Evolutionary conservation across 768 basidiomycete species (phyloP), one percentile per base, ranked within the genome.

Genomic region (Tulasnella sp.): DNA sequence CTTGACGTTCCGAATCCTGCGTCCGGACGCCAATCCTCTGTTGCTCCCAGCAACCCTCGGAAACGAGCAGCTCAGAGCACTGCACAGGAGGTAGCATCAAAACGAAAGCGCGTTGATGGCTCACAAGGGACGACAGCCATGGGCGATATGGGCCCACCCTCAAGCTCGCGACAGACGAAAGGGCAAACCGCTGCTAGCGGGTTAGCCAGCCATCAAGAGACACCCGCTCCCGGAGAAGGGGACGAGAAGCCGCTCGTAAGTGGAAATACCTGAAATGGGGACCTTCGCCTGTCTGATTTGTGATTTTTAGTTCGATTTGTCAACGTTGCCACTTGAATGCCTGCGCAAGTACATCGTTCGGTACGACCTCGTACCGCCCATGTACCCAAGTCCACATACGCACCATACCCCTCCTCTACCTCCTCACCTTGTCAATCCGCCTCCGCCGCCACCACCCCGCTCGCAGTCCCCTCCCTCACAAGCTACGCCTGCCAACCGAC

Each of bases 291-390:
- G 24, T 34, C 56, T 74, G 46, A 62, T 44, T 76, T 12, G 44
- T 21, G 27, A 27, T 27, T 24, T 75, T 34, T 84, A 95, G 94
- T 89, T 95, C 82, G 92, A 95, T 83, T 94, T 95, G 84, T 87
- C 88, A 71, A 90, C 90, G 82, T 87, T 95, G 86, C 89, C 94
- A n/a, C 86, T 87, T 18, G 85, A 89, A 24, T 88, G 89, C 19
- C 86, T 95, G 38, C 89, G 93, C 83, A 90, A 91, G 79, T 95
- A 95, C 84, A 88, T 95, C 80, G 87, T 88, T 24, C 90, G 92
- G 78, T 93, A 90, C 82, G 91, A 94, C 83, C 88, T 94, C 75
- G 87, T 93, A 27, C 94, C 94, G 19, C 83, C 84, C 52, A 88
- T 95, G 71, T 88, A 90, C 81, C 94, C 94, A 27, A 91, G 92